A percentile compares a stretch with the other conserved stretches of the same genome.
These are phyloP conservation scores for Tetrahymena thermophila DNA, from an alignment of 73 alveolate genomes.

Conservation along the genomic window DNA sequence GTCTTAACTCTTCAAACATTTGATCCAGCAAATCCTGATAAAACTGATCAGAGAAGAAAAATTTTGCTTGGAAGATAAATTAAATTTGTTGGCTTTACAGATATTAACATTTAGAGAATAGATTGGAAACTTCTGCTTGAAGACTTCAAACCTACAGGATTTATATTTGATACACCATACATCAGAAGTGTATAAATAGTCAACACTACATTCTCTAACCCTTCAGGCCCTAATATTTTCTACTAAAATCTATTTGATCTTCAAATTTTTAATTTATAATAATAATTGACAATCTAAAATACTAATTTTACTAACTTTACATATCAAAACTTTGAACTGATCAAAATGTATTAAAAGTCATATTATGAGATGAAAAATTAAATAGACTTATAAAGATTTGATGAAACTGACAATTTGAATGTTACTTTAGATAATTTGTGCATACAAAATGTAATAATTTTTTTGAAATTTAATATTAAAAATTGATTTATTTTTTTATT, in stretches of 20 bases:
- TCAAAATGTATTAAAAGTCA: neutral
- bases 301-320: neutral
- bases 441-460: neutral
- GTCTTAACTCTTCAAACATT: neutral
- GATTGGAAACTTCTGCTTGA: neutral
- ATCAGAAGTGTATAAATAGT: neutral
- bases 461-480: neutral
- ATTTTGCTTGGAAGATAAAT: neutral
- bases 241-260: neutral
- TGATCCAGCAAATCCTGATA: neutral
- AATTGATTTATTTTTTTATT: neutral
- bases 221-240: neutral
- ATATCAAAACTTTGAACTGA: neutral
- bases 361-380: neutral
- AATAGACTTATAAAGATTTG: neutral
- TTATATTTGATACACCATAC: neutral
- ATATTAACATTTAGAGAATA: neutral
- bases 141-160: neutral
- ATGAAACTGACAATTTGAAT: neutral
- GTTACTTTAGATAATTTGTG: neutral
- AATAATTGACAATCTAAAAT: neutral
- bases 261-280: neutral
- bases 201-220: neutral
- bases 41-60: neutral
- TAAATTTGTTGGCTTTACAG: neutral